These are phyloP conservation scores for Leucaena leucocephala DNA, from an alignment of 306 rosid genomes.

Conservation along the genomic window DNA sequence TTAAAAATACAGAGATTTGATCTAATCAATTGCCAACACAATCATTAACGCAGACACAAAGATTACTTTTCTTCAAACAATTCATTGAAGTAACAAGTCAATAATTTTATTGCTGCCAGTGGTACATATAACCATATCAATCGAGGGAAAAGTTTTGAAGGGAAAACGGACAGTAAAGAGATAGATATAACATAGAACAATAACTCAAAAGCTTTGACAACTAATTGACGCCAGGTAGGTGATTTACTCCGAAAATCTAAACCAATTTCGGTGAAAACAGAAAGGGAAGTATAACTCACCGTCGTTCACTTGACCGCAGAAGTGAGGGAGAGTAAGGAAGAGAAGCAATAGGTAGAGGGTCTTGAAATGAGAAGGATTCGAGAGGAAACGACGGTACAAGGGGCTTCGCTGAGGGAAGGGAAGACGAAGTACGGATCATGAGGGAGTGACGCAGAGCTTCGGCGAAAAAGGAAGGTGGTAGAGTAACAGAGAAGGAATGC, in stretches of 20 bases:
- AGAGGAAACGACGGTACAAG: not conserved
- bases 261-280: not conserved
- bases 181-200: not conserved
- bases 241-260: not conserved
- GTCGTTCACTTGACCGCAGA: not conserved
- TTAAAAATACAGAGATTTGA: not conserved
- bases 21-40: not conserved
- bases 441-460: not conserved
- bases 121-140: not conserved
- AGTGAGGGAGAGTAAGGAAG: not conserved
- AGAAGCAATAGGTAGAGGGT: not conserved
- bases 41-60: not conserved
- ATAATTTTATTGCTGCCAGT: not conserved
- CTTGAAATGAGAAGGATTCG: not conserved
- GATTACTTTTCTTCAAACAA: not conserved
- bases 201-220: not conserved
- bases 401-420: not conserved
- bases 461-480: not conserved
- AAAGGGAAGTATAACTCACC: not conserved
- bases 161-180: not conserved
- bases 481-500: not conserved
- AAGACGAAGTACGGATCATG: not conserved
- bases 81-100: not conserved
- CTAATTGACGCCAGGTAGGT: not conserved
- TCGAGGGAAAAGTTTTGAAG: not conserved